Evolutionary conservation across 2,329 filamentous ascomycete genomes (phyloP).

Genomic region (Ambrosiella beaveri): DNA sequence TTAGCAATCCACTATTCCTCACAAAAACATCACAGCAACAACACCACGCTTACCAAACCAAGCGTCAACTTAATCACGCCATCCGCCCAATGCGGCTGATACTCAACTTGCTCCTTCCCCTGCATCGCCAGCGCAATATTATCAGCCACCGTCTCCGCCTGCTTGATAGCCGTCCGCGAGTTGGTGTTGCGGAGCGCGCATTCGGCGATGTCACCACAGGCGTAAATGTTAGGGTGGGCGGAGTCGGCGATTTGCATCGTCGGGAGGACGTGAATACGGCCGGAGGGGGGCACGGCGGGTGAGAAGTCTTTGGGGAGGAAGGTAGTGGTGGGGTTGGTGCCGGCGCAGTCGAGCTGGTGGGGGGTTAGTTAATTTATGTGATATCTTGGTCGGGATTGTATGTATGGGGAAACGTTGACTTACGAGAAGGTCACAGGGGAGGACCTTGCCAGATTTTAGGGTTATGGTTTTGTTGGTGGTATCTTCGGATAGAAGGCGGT

Average conservation of each 20-base stretch:
- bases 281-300: conserved; percentile 28
- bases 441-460: conserved; percentile 26
- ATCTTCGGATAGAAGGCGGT: conserved; percentile 26
- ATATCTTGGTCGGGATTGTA: not conserved
- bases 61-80: conserved; percentile 36
- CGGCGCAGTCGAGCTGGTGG: conserved; percentile 38
- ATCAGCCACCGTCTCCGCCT: conserved; percentile 33
- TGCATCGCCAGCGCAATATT: conserved; percentile 35
- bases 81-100: conserved; percentile 29
- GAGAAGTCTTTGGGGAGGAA: conserved; percentile 27
- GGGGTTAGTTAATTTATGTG: conserved; percentile 7
- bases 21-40: not conserved
- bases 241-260: conserved; percentile 39
- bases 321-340: conserved; percentile 38
- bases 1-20: not conserved
- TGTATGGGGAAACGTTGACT: conserved; percentile 13
- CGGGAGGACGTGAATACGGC: conserved; percentile 34
- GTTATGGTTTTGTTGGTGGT: conserved; percentile 23
- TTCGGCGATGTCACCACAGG: conserved; percentile 46
- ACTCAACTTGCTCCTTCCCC: conserved; percentile 23
- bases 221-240: conserved; percentile 35
- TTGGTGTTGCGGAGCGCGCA: conserved; percentile 31
- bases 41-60: conserved; percentile 26
- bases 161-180: conserved; percentile 34
- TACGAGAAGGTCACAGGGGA: conserved; percentile 35